phyloP scores from a whole-genome alignment of 176 grass and related monocot genomes.

The Triticum dicoccoides region DNA sequence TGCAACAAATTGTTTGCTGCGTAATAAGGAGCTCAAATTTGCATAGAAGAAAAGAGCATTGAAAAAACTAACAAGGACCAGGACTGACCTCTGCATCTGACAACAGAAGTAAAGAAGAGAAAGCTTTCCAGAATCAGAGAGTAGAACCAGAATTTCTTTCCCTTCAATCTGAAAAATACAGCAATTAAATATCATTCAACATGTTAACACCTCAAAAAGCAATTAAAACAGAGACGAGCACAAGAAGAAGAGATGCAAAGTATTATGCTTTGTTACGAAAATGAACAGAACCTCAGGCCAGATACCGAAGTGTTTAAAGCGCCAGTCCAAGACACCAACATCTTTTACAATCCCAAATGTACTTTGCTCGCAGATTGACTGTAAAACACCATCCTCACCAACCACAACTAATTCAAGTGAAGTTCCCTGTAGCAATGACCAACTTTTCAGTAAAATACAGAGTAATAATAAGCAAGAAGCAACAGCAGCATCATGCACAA shows the following conservation, averaged over 20 bases:
- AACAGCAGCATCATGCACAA: slow-evolving; percentile 9
- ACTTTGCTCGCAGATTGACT: slow-evolving; percentile 87
- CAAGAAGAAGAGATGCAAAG: slow-evolving; percentile 10
- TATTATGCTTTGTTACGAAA: background rate
- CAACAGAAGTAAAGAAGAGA: slow-evolving; percentile 86
- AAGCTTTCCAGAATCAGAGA: slow-evolving; percentile 98
- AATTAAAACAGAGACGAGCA: background rate
- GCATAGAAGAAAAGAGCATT: background rate
- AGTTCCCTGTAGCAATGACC: slow-evolving; percentile 64
- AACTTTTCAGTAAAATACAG: background rate
- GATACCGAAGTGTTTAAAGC: slow-evolving; percentile 34
- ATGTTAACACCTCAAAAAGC: background rate
- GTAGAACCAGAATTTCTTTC: slow-evolving; percentile 85
- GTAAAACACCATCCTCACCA: slow-evolving; percentile 75
- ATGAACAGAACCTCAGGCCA: slow-evolving; percentile 53
- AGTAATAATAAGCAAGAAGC: background rate
- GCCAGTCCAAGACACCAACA: slow-evolving; percentile 72
- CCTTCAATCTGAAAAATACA: slow-evolving; percentile 59
- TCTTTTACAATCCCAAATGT: slow-evolving; percentile 94
- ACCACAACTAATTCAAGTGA: slow-evolving; percentile 81
- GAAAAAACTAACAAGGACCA: slow-evolving; percentile 18
- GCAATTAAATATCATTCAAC: slow-evolving; percentile 13
- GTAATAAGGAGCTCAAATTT: background rate
- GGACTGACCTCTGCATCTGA: slow-evolving; percentile 87
- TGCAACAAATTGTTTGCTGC: background rate